Evolutionary conservation across 1,284 basidiomycete species (phyloP), one percentile per base, ranked within the genome.

Genomic region (Pseudozyma sp.): DNA sequence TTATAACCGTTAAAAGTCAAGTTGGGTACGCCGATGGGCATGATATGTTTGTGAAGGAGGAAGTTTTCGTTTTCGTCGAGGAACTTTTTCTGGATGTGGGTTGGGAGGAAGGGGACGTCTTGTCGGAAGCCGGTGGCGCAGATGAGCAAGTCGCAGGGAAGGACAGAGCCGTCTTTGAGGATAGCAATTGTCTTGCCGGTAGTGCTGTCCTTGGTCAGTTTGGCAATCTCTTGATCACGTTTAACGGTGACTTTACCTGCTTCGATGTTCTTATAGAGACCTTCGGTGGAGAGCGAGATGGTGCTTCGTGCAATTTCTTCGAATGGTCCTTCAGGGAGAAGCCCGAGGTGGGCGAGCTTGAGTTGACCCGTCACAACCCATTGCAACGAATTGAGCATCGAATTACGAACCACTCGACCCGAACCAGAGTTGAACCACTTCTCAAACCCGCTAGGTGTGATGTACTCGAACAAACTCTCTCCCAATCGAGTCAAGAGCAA

Each of bases 1-100:
- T 77, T 78, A 54, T 77, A 81, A 3, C 76, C 79, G 57, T 80
- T 81, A 54, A 81, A 81, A 3, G 79, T 80, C 8, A 81, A 56
- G 40, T 77, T 71, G 48, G 63, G 54, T 5, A 74, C 74, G 45
- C 64, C 63, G 19, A 65, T 52, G 51, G 79, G 79, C 5, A 76
- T 51, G 36, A 81, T 79, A 44, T 79, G 66, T 36, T 71, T 63
- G 60, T 81, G 72, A 3, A 81, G 64, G 31, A 79, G 51, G 39
- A 77, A 81, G 63, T 81, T 72, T 31, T 73, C 76, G 35, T 76
- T 61, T 18, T 70, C 57, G 40, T 81, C 78, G 8, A 77, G 47
- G 43, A 79, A 75, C 34, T 78, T 66, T 19, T 76, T 66, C 21
- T 68, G 67, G 2, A 78, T 44, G 14, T 70, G 42, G 11, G 52